Evolutionary conservation across 306 rosid genomes (phyloP).

Genomic region (Hippophae tibetana): DNA sequence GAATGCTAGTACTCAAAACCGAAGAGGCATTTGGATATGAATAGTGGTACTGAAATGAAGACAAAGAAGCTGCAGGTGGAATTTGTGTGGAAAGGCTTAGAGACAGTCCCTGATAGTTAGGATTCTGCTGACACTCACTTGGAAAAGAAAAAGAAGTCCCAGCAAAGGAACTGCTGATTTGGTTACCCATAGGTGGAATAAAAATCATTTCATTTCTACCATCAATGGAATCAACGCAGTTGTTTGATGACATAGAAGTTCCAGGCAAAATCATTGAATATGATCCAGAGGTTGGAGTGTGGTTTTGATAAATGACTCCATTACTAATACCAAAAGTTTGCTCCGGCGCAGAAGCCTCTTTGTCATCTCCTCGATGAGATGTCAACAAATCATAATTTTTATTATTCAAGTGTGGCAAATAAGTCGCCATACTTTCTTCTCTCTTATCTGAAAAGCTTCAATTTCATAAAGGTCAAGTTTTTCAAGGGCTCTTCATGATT

Average conservation of each 20-base stretch:
- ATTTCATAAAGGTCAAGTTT: conserved; percentile 2
- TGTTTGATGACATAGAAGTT: conserved; percentile 35
- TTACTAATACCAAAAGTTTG: conserved; percentile 24
- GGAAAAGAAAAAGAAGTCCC: conserved; percentile 21
- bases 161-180: conserved; percentile 23
- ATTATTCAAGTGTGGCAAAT: conserved; percentile 29
- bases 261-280: conserved; percentile 48
- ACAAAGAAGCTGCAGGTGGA: conserved; percentile 21
- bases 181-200: conserved; percentile 39
- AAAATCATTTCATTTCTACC: conserved; percentile 57
- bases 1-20: conserved; percentile 29
- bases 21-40: conserved; percentile 33
- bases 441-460: conserved; percentile 1
- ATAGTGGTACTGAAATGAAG: conserved; percentile 50
- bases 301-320: conserved; percentile 52
- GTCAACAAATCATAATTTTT: conserved; percentile 28
- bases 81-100: conserved; percentile 69
- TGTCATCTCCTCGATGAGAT: conserved; percentile 28
- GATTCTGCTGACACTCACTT: conserved; percentile 37
- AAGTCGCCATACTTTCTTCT: conserved; percentile 22
- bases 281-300: conserved; percentile 50
- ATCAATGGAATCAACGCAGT: conserved; percentile 37
- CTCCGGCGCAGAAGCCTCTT: conserved; percentile 30
- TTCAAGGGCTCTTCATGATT: conserved; percentile 5
- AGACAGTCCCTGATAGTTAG: conserved; percentile 63